A percentile compares a stretch with the other conserved stretches of the same genome.
Conservation (phyloP, 148 eudicot genomes). For the Cornus controversa region DNA sequence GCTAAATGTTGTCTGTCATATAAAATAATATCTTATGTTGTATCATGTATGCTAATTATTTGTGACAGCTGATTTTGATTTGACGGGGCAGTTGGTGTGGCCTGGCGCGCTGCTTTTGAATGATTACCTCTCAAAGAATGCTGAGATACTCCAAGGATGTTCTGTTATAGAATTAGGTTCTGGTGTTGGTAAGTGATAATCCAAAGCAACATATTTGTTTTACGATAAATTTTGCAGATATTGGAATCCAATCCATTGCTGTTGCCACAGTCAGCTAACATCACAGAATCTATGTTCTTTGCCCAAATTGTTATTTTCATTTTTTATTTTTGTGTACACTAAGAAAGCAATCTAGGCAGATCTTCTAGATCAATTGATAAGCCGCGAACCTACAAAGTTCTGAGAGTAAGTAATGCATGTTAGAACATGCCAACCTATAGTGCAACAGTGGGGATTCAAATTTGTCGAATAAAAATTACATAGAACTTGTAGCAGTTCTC, state of each 20-base stretch:
- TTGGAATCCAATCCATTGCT: background rate
- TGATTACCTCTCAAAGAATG: conserved; percentile 66
- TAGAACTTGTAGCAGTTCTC: background rate
- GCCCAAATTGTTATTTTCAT: too few species aligned
- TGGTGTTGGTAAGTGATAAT: conserved; percentile 71
- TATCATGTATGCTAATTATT: background rate
- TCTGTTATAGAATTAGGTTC: conserved; percentile 88
- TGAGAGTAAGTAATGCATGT: background rate
- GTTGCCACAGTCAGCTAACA: background rate
- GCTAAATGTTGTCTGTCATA: background rate
- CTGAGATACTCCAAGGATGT: conserved; percentile 68
- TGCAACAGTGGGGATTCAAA: background rate
- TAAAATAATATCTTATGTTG: background rate
- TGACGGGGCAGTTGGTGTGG: conserved; percentile 98
- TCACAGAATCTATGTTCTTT: background rate
- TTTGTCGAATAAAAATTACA: background rate
- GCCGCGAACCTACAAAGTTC: background rate
- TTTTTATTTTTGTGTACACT: background rate
- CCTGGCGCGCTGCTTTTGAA: conserved; percentile 88
- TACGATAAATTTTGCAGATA: background rate
- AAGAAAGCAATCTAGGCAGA: background rate
- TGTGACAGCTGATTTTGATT: conserved; percentile 90
- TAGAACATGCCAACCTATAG: background rate
- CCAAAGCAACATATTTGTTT: background rate
- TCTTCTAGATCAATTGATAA: background rate